phyloP scores from a whole-genome alignment of 2,329 filamentous ascomycete genomes.

The Arthroderma sp. region DNA sequence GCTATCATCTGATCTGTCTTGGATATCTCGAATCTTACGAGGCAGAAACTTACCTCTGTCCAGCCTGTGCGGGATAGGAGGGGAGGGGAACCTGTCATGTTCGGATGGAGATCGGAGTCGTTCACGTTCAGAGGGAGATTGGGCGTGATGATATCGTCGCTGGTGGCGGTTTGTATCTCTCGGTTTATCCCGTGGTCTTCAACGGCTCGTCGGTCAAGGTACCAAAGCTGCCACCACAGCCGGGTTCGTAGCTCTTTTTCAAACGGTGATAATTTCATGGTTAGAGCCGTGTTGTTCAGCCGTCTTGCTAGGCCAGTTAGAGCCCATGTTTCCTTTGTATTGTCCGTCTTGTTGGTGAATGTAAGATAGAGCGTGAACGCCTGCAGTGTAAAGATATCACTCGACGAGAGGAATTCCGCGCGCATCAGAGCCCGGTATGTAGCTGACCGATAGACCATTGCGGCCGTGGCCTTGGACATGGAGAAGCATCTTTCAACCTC shows the following conservation, averaged over 20 bases:
- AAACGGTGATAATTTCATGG: slow-evolving; percentile 21
- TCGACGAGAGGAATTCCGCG: slow-evolving; percentile 28
- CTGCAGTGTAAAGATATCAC: slow-evolving; percentile 35
- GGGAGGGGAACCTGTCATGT: slow-evolving; percentile 27
- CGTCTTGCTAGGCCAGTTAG: slow-evolving; percentile 21
- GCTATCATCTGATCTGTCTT: neutral
- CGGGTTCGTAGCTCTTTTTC: slow-evolving; percentile 32
- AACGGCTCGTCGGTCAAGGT: slow-evolving; percentile 26
- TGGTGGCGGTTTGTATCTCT: neutral
- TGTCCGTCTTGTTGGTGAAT: slow-evolving; percentile 6
- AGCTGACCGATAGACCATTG: slow-evolving; percentile 43
- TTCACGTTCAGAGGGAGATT: slow-evolving; percentile 31
- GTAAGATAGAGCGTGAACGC: slow-evolving; percentile 47
- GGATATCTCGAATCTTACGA: slow-evolving; percentile 35
- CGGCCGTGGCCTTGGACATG: slow-evolving; percentile 22
- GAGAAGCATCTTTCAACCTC: slow-evolving; percentile 21
- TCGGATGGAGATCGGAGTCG: slow-evolving; percentile 29
- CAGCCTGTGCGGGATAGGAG: slow-evolving; percentile 26
- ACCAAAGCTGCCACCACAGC: slow-evolving; percentile 28
- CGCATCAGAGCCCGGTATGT: slow-evolving; percentile 44
- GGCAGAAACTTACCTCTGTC: slow-evolving; percentile 35
- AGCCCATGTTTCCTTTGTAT: slow-evolving; percentile 15
- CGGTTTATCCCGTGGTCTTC: neutral
- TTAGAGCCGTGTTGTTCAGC: slow-evolving; percentile 23
- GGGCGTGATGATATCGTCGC: slow-evolving; percentile 8